Conservation (phyloP, 73 alveolate species). For the Paraurostyla sp. region DNA sequence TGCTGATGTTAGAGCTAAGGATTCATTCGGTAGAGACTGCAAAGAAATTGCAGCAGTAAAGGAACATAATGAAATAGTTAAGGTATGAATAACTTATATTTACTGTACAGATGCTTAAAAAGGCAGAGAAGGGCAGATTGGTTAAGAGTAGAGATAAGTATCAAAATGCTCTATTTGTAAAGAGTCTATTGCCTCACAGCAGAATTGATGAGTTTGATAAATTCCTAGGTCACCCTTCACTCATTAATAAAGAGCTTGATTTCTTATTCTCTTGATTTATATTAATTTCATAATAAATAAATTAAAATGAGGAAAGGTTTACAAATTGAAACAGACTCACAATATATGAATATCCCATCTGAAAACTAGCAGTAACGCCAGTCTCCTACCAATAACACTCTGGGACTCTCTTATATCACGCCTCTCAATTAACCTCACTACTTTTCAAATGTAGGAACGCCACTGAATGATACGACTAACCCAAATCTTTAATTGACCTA, state of each 20-base stretch:
- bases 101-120: background rate
- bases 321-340: no score
- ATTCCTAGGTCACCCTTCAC: constrained; percentile 40
- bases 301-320: background rate
- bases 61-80: background rate
- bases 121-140: background rate
- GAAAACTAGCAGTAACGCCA: no score
- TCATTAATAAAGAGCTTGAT: constrained; percentile 18
- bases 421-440: no score
- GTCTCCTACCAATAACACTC: no score
- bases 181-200: background rate
- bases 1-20: background rate
- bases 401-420: no score
- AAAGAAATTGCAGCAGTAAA: background rate
- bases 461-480: no score
- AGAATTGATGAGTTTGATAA: constrained; percentile 50
- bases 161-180: background rate
- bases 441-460: no score
- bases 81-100: no score
- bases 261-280: background rate
- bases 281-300: background rate
- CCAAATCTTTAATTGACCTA: no score
- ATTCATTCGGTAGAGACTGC: constrained; percentile 23
- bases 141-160: constrained; percentile 25
- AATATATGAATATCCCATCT: no score